Evolutionary conservation across 2,329 filamentous ascomycete genomes (phyloP), one percentile per base, ranked within the genome.

Genomic region (Aspergillus intermedius): DNA sequence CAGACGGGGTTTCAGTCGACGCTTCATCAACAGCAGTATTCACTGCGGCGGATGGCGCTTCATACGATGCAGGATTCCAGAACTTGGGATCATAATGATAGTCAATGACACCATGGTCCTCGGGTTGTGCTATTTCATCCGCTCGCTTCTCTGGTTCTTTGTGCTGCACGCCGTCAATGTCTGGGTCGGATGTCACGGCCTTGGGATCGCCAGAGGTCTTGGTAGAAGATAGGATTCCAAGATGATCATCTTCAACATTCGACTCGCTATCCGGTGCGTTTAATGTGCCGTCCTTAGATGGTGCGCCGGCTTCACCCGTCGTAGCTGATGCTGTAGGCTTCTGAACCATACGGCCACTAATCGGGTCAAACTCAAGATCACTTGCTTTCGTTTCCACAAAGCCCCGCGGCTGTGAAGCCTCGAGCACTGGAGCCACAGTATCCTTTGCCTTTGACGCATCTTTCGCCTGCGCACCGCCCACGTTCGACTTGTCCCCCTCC

Each of bases 281-380:
- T 8, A n/a, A 17, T 5, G 35, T 39, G 19, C 35, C 35, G 5
- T 32, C 23, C 10, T 32, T 30, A 30, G 12, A 13, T 30, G 10
- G 8, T 22, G 17, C 42, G 13, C n/a, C 17, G 37, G 37, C 17
- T 21, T 21, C 13, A 34, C 10, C 42, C 10, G 23, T 10, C 30
- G 22, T 28, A 40, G 44, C 35, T 8, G 39, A 39, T 15, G 22
- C 6, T 41, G 35, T 9, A 23, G 48, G 35, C 43, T 49, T 42
- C 2, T 59, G 64, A 6, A 66, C 57, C 65, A 73, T 74, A 19
- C 69, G 64, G 28, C 69, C 68, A 48, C 62, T 69, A 30, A 74
- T 68, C 7, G 71, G 71, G 37, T 74, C 71, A 51, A 71, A 73
- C 44, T 65, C 59, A 49, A 65, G 61, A 17, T 23, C 41, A 54